phyloP scores from a whole-genome alignment of 2,329 filamentous ascomycete species.

The Colletotrichum euphorbiae region DNA sequence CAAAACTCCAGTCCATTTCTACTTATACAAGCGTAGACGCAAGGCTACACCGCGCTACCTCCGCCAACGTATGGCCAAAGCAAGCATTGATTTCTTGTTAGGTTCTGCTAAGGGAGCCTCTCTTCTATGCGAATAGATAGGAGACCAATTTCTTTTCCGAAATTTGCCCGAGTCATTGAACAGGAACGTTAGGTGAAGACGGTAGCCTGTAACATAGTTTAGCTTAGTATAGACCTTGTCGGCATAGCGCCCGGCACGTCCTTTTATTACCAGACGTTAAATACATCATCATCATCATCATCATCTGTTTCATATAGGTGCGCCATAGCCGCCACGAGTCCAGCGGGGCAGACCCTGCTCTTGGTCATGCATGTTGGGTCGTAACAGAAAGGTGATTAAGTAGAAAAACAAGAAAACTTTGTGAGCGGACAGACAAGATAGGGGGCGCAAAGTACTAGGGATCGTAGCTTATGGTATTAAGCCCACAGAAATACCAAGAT shows the following conservation, averaged over 20 bases:
- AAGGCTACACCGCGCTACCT: slow-evolving; percentile 4
- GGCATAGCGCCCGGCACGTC: neutral
- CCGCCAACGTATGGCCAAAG: neutral
- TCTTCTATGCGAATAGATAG: slow-evolving; percentile 17
- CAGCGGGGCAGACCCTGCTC: too few species aligned
- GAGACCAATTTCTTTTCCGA: slow-evolving; percentile 12
- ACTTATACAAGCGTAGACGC: slow-evolving; percentile 8
- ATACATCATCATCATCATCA: neutral
- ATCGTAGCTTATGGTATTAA: too few species aligned
- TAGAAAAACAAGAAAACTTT: too few species aligned
- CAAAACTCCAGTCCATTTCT: slow-evolving; percentile 12
- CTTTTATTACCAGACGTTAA: neutral
- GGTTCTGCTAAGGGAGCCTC: slow-evolving; percentile 5
- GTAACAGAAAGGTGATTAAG: too few species aligned
- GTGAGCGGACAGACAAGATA: too few species aligned
- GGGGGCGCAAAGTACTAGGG: too few species aligned
- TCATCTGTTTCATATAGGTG: too few species aligned
- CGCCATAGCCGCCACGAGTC: too few species aligned
- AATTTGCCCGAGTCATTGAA: slow-evolving; percentile 3
- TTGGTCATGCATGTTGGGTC: too few species aligned
- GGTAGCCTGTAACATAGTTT: neutral
- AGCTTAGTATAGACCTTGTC: slow-evolving; percentile 4
- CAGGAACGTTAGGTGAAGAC: slow-evolving; percentile 2
- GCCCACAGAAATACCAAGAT: too few species aligned
- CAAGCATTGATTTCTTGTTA: slow-evolving; percentile 8